Evolutionary conservation across 805 yeast species (phyloP).

Genomic region (Cyberlindnera euphorbiae): DNA sequence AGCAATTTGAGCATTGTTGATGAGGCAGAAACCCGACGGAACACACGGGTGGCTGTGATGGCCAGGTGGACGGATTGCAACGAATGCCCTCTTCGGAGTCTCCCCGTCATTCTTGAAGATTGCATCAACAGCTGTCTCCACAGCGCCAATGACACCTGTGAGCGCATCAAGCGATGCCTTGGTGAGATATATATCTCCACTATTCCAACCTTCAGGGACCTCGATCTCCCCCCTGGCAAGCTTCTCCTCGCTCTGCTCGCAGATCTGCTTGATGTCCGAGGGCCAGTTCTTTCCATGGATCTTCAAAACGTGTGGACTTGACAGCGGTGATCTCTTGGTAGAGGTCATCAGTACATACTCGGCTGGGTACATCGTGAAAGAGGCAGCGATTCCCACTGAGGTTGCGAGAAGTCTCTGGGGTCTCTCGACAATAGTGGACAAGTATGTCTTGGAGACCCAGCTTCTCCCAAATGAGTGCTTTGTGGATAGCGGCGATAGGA

Average conservation of each 20-base stretch:
- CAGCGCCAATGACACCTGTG: constrained; percentile 72
- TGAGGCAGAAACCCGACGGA: constrained; percentile 82
- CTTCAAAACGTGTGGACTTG: constrained; percentile 54
- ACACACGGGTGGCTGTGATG: constrained; percentile 79
- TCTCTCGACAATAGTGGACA: constrained; percentile 70
- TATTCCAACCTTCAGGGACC: constrained; percentile 77
- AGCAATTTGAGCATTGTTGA: constrained; percentile 78
- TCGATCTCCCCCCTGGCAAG: constrained; percentile 53
- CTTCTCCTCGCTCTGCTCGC: constrained; percentile 53
- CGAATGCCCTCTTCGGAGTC: constrained; percentile 48
- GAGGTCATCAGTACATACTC: constrained; percentile 47
- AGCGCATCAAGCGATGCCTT: constrained; percentile 64
- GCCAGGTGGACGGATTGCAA: constrained; percentile 77
- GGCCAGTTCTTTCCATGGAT: constrained; percentile 82
- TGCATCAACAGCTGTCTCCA: constrained; percentile 65
- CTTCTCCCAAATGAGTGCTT: constrained; percentile 69
- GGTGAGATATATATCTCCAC: constrained; percentile 75
- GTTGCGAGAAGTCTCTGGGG: constrained; percentile 77
- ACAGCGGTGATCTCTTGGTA: constrained; percentile 42
- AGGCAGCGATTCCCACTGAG: constrained; percentile 75
- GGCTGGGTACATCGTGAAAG: constrained; percentile 62
- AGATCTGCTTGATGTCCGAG: constrained; percentile 47
- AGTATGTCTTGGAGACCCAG: constrained; percentile 70
- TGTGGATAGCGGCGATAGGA: constrained; percentile 65
- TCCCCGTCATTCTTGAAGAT: constrained; percentile 32